Evolutionary conservation across 768 basidiomycete species (phyloP).

Genomic region (Lactarius deliciosus): DNA sequence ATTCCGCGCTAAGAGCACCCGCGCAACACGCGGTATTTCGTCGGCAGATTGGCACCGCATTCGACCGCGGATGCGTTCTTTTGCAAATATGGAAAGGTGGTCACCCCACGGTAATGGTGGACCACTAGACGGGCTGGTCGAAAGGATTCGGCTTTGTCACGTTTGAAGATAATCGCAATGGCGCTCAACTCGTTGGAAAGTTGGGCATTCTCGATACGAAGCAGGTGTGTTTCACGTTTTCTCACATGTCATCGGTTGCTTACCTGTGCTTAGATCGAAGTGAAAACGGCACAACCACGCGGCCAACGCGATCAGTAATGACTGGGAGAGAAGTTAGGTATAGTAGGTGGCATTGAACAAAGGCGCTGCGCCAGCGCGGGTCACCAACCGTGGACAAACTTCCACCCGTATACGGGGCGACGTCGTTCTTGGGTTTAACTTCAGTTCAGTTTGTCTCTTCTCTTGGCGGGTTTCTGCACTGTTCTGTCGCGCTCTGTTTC

Average conservation of each 20-base stretch:
- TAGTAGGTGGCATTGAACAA: slow-evolving; percentile 48
- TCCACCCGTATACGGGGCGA: slow-evolving; percentile 79
- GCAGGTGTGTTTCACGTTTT: slow-evolving; percentile 53
- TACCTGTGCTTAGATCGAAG: slow-evolving; percentile 70
- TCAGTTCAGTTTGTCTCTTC: neutral
- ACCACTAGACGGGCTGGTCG: slow-evolving; percentile 90
- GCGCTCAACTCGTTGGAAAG: slow-evolving; percentile 85
- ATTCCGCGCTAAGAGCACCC: slow-evolving; percentile 92
- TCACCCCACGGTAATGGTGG: slow-evolving; percentile 92
- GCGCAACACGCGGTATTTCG: no score
- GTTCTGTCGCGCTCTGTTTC: neutral
- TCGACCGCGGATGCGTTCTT: no score
- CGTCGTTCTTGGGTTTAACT: neutral
- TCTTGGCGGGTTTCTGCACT: neutral
- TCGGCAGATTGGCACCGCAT: no score
- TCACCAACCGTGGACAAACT: slow-evolving; percentile 69
- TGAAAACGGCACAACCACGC: no score
- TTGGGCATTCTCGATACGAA: slow-evolving; percentile 80
- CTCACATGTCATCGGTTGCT: neutral
- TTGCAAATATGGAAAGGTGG: no score
- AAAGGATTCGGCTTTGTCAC: slow-evolving; percentile 99
- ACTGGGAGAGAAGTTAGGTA: slow-evolving; percentile 24
- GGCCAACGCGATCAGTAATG: no score
- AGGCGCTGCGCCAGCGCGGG: slow-evolving; percentile 48
- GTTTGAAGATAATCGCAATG: slow-evolving; percentile 86